Percentiles rank a stretch among this genome's conserved stretches.
Evolutionary conservation across 129 eudicot species (phyloP).

Genomic region (Sambucus nigra): DNA sequence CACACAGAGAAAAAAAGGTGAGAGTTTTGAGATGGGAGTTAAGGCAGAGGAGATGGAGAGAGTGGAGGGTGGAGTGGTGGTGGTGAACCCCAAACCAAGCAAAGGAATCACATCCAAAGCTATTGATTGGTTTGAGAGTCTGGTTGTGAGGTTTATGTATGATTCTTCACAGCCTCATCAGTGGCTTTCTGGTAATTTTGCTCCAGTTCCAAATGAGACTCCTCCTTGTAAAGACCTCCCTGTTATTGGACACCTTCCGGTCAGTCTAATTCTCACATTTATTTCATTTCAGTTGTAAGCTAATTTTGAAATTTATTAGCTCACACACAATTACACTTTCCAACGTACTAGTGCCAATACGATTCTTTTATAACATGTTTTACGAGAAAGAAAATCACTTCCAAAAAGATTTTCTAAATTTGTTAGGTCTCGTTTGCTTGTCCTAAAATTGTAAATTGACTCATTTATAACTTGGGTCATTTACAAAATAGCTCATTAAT

Average conservation of each 20-base stretch:
- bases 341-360: too few relatives aligned
- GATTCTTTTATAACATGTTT: background rate
- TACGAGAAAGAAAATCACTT: background rate
- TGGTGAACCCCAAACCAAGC: slow-evolving; percentile 64
- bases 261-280: slow-evolving; percentile 19
- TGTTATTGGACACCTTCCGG: slow-evolving; percentile 77
- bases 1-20: too few relatives aligned
- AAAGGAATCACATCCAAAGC: slow-evolving; percentile 63
- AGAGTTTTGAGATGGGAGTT: too few relatives aligned
- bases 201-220: slow-evolving; percentile 66
- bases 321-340: too few relatives aligned
- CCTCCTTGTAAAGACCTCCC: slow-evolving; percentile 66
- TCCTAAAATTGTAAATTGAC: too few relatives aligned
- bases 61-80: slow-evolving; percentile 38
- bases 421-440: too few relatives aligned
- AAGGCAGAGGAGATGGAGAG: slow-evolving; percentile 26
- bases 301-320: too few relatives aligned
- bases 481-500: too few relatives aligned
- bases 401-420: too few relatives aligned
- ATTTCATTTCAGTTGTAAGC: background rate
- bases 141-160: slow-evolving; percentile 52
- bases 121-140: slow-evolving; percentile 61
- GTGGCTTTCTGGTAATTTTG: slow-evolving; percentile 74
- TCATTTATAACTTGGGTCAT: too few relatives aligned
- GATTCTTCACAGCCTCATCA: slow-evolving; percentile 47